Evolutionary conservation across 2,329 filamentous ascomycete species (phyloP), one percentile per base, ranked within the genome.

Genomic region (Colletotrichum lini): DNA sequence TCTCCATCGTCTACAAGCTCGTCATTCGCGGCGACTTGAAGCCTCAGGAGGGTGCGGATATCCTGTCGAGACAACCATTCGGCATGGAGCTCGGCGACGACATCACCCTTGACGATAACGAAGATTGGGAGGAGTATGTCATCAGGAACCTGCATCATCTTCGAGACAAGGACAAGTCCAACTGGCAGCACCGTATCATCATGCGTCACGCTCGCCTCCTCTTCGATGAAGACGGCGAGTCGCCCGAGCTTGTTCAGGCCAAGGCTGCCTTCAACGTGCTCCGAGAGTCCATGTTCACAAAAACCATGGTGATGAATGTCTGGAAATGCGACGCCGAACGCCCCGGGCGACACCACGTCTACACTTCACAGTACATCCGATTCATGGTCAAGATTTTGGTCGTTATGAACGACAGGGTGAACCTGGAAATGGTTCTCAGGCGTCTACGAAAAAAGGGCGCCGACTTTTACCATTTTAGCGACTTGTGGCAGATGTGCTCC

Each of bases 131-230:
- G 57, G 82, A 83, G 44, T 89, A 87, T 60, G 81, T 90, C 7
- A 86, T 89, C 49, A 83, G 83, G 58, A 87, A 83, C 56, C 77
- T 91, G 50, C 82, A 82, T 9, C 84, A 84, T 64, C 78, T 91
- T 12, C 85, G 86, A 15, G 89, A 90, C 59, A 94, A 94, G 72
- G 95, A 98, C 81, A 97, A 97, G 84, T 93, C 94, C 0, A 96
- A 96, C 76, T 98, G 95, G 95, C 95, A 98, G 78, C 95, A 98
- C 79, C 92, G 95, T 23, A 95, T 98, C 83, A 94, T 94, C 64
- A 91, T 92, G 77, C 91, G 95, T 30, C 91, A 94, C 76, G 86
- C 89, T 2, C 83, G 82, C 44, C 88, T 91, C 23, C 76, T 90
- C 9, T 89, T 88, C 64, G 83, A 85, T 62, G 83, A 86, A 40